Evolutionary conservation across 768 basidiomycete genomes (phyloP), one percentile per base, ranked within the genome.

Genomic region (Filobasidium floriforme): DNA sequence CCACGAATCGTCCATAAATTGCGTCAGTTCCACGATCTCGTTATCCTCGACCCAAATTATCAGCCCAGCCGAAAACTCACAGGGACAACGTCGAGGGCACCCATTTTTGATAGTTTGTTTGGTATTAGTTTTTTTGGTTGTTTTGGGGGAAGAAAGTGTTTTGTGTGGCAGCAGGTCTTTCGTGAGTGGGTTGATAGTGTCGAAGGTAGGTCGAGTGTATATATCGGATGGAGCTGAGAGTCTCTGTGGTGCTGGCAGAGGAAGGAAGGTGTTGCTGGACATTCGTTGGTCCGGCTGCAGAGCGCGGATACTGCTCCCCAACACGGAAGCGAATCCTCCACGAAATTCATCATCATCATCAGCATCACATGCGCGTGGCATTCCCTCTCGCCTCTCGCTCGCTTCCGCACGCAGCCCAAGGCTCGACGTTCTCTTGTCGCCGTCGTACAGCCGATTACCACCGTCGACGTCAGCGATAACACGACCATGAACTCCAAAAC

Each of bases 61-160:
- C 19, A 12, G 12, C 3, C 24, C 7, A 12, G 12, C 4, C 19
- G 12, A 29, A 41, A n/a, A 77, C 79, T 68, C 65, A 80, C 79
- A 71, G 79, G 78, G 66, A 80, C 78, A 66, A 78, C 70, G 59
- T 76, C 76, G 54, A 78, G 75, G 69, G 78, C 78, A 70, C 78
- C 78, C 77, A 79, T 79, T 66, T 60, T 70, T 55, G n/a, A n/a
- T 40, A 29, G 19, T 37, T 37, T 37, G 32, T 37, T 37, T 37
- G 32, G 32, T 37, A 9, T 3, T 37, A 60, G 9, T 37, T 22
- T 22, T 28, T 67, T 51, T 26, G 54, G 5, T 26, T 59, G 43
- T n/a, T 26, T 61, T 62, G 26, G 61, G 62, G 26, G 22, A 37
- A 52, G 62, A 61, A 24, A 19, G 61, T 44, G 19, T 7, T 24